Base-by-base conservation (phyloP, 805 yeast genomes). In the Saturnispora ahearnii region DNA sequence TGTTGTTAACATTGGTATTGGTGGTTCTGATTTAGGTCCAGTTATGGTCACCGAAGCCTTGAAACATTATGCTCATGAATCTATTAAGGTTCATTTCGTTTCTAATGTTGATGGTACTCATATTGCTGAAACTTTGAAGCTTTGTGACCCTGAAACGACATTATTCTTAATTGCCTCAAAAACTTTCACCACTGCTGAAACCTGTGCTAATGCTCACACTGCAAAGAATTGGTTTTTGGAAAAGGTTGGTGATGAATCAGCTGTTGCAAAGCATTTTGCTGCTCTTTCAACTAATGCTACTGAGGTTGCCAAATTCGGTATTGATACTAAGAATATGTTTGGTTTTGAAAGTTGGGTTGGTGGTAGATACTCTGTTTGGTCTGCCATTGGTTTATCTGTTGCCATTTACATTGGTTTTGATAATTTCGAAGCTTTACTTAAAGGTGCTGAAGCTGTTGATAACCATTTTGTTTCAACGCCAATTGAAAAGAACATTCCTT, bases 321-420 rank as follows among this genome's bases (percentile, higher is more conserved):
- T 93, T 60, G 98, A 93, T 74, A 81, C 96, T 67, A 84, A 81
- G 69, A 93, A 93, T 78, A 93, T 93, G 99, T 93, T 93, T 71
- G 98, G 95, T 56, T 93, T 93, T 64, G 96, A 90, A 70, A 84
- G 74, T 73, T 93, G 99, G 99, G 99, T 93, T 57, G 99, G 99
- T 65, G 99, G 99, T 67, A 85, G 99, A 72, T 93, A 93, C 82
- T 93, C 99, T n/a, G 99, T 93, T 55, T 93, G 99, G 99, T 87
- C 96, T 41, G 95, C 99, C 56, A 93, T 93, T 69, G 99, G 99
- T 55, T 80, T 93, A 61, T 87, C 96, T 29, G 91, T 93, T 56
- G 95, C 96, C 61, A 73, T 93, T 60, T 93, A 85, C 80, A 84
- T 93, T 68, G 99, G 99, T 58, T 93, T 67, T 69, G 98, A 93